Evolutionary conservation across 495 filamentous ascomycete genomes (phyloP).

Genomic region (Chaetomium fimeti): DNA sequence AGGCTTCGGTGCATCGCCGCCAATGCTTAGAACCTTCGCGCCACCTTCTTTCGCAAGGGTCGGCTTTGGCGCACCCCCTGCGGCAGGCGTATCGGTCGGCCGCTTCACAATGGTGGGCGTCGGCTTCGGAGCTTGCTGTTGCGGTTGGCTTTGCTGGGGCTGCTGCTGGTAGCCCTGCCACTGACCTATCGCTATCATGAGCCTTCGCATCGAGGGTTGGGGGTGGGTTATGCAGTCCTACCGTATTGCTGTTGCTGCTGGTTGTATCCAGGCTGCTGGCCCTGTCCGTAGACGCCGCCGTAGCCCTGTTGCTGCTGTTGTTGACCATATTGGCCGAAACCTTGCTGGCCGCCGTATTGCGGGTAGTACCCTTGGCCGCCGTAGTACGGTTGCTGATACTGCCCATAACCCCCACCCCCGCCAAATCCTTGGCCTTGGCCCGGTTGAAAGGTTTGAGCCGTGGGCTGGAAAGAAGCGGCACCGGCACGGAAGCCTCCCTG

Average conservation of each 20-base stretch:
- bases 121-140: slow-evolving; percentile 52
- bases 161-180: slow-evolving; percentile 45
- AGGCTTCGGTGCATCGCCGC: slow-evolving; percentile 44
- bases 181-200: slow-evolving; percentile 45
- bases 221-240: slow-evolving; percentile 26
- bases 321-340: slow-evolving; percentile 54
- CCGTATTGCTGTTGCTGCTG: slow-evolving; percentile 64
- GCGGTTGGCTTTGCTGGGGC: slow-evolving; percentile 44
- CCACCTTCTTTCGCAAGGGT: slow-evolving; percentile 48
- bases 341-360: slow-evolving; percentile 53
- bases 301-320: slow-evolving; percentile 46
- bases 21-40: slow-evolving; percentile 55
- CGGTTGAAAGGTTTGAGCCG: slow-evolving; percentile 73
- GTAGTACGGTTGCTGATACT: slow-evolving; percentile 53
- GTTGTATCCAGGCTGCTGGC: slow-evolving; percentile 49
- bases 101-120: slow-evolving; percentile 69
- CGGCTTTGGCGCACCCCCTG: slow-evolving; percentile 49
- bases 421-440: slow-evolving; percentile 64
- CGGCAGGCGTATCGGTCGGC: slow-evolving; percentile 47
- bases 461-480: slow-evolving; percentile 77
- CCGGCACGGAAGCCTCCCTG: slow-evolving; percentile 65
- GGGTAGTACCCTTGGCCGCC: slow-evolving; percentile 53
- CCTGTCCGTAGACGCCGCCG: slow-evolving; percentile 46
- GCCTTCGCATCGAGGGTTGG: slow-evolving; percentile 31
- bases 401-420: slow-evolving; percentile 46